A percentile compares a stretch with the other conserved stretches of the same genome.
phyloP scores from a whole-genome alignment of 805 yeast genomes.

The Pichia paraexigua region DNA sequence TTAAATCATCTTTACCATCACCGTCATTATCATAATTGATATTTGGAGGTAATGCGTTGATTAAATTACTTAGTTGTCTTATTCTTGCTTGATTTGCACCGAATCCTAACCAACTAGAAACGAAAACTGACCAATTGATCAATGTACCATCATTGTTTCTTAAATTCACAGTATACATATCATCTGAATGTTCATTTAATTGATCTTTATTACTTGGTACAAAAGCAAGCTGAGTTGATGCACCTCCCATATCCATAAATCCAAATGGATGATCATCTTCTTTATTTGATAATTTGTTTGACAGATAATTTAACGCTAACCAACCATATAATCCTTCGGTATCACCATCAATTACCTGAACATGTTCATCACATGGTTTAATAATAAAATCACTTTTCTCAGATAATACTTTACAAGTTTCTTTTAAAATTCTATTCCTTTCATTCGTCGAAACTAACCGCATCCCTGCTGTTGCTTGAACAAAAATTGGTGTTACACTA shows the following conservation, averaged over 20 bases:
- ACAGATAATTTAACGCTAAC: conserved; percentile 82
- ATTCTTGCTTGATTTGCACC: conserved; percentile 92
- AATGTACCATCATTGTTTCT: conserved; percentile 62
- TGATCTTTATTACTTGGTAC: conserved; percentile 65
- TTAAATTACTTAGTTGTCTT: conserved; percentile 53
- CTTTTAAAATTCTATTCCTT: conserved; percentile 44
- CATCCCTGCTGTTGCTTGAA: conserved; percentile 98
- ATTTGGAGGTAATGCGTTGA: conserved; percentile 40
- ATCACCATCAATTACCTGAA: conserved; percentile 87
- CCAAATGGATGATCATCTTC: conserved; percentile 54
- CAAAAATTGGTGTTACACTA: conserved; percentile 70
- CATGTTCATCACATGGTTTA: conserved; percentile 57
- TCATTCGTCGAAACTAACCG: conserved; percentile 55
- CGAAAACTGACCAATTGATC: conserved; percentile 80
- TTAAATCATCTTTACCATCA: conserved; percentile 39
- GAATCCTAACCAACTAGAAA: conserved; percentile 94
- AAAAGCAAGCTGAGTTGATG: conserved; percentile 93
- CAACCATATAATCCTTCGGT: conserved; percentile 95
- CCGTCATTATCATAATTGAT: conserved; percentile 37
- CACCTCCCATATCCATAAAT: conserved; percentile 99
- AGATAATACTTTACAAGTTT: conserved; percentile 52
- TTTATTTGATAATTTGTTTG: conserved; percentile 52
- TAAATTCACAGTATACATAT: conserved; percentile 57
- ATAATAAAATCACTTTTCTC: conserved; percentile 49
- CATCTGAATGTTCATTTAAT: conserved; percentile 58